A percentile compares a stretch with the other conserved stretches of the same genome.
phyloP scores from a whole-genome alignment of 1,284 basidiomycete species.

The Ceratobasidium sp. region DNA sequence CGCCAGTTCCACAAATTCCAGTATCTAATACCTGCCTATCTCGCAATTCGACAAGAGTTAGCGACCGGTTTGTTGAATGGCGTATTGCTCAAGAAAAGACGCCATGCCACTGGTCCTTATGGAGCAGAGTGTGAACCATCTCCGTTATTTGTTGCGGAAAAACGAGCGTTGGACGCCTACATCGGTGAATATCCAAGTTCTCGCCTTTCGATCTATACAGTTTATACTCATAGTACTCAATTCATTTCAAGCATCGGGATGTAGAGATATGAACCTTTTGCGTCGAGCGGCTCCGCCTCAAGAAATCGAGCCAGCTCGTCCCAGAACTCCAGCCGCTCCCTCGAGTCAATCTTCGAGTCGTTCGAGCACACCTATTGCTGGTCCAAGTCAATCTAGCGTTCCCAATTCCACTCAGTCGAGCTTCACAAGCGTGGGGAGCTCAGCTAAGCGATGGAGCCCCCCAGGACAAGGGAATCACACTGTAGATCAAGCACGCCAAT shows the following conservation, averaged over 20 bases:
- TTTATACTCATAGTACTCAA: too few species aligned
- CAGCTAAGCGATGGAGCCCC: background rate
- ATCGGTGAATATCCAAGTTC: conserved; percentile 6
- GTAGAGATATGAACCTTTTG: conserved; percentile 3
- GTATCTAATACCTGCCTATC: conserved; percentile 18
- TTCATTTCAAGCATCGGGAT: background rate
- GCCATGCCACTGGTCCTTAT: conserved; percentile 3
- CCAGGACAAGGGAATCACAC: background rate
- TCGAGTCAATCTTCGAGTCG: background rate
- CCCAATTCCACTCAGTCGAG: background rate
- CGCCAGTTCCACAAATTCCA: conserved; percentile 1
- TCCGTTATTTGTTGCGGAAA: conserved; percentile 23
- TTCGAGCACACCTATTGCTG: conserved; percentile 9
- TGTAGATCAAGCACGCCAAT: background rate
- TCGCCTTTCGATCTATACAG: too few species aligned
- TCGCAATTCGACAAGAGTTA: conserved; percentile 3
- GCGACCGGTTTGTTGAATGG: background rate
- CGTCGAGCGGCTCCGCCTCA: conserved; percentile 21
- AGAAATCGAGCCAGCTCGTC: background rate
- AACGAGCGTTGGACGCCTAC: conserved; percentile 27
- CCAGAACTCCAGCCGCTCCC: background rate
- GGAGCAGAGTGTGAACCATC: conserved; percentile 3
- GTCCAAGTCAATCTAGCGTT: background rate
- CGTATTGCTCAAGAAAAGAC: conserved; percentile 7
- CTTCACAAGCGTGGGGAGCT: background rate